Conservation (phyloP, 345 rosid species). For the Cardamine resedifolia region DNA sequence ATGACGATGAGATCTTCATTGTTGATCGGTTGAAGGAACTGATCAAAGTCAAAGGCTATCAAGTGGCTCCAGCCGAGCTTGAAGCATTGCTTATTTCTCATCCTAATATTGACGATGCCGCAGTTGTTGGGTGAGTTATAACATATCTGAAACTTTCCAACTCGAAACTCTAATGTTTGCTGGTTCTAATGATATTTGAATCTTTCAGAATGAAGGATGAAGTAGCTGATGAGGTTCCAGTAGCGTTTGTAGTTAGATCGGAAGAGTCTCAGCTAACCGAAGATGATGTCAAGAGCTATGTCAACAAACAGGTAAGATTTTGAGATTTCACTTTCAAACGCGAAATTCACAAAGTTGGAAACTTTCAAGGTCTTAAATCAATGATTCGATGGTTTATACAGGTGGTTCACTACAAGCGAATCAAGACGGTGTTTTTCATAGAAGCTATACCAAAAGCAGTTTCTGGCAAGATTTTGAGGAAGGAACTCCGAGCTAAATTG, state of each 20-base stretch:
- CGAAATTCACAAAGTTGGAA: background rate
- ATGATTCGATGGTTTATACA: constrained; percentile 24
- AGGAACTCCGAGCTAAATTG: constrained; percentile 57
- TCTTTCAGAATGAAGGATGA: constrained; percentile 74
- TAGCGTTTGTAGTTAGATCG: constrained; percentile 68
- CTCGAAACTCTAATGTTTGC: background rate
- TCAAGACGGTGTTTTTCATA: constrained; percentile 51
- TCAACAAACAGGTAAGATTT: constrained; percentile 69
- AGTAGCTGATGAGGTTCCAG: constrained; percentile 79
- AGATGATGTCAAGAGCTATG: constrained; percentile 68
- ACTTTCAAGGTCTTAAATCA: background rate
- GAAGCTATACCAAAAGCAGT: constrained; percentile 75
- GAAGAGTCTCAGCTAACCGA: constrained; percentile 63
- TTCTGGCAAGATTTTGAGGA: constrained; percentile 74
- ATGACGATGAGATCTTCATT: constrained; percentile 58
- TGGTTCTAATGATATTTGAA: background rate
- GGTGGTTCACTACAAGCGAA: constrained; percentile 75
- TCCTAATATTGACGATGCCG: constrained; percentile 56
- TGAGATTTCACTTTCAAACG: background rate
- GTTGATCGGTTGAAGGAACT: constrained; percentile 74
- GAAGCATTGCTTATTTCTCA: constrained; percentile 60
- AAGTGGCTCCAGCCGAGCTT: constrained; percentile 84
- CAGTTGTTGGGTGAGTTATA: constrained; percentile 60
- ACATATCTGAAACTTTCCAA: background rate
- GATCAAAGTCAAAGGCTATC: constrained; percentile 72